Conservation (phyloP, 805 yeast species). For the Yarrowia phangngaensis region DNA sequence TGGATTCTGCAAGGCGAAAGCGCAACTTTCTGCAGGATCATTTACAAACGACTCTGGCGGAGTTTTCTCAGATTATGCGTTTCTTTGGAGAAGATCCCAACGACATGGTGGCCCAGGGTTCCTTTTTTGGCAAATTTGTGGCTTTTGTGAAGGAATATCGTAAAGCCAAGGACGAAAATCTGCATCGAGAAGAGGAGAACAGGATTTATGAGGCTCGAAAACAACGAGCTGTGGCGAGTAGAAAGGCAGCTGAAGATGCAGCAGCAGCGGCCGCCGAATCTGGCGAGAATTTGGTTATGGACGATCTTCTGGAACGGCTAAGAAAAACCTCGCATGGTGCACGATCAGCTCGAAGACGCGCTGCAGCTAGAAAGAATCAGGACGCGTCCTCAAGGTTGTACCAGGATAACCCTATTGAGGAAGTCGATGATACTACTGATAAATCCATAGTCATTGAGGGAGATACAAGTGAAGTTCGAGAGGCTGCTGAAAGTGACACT, state of each 20-base stretch:
- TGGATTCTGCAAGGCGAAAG: conserved; percentile 74
- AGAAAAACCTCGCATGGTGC: conserved; percentile 78
- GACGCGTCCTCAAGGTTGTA: conserved; percentile 41
- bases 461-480: no score
- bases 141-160: conserved; percentile 74
- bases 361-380: conserved; percentile 64
- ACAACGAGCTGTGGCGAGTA: conserved; percentile 45
- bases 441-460: conserved; percentile 9
- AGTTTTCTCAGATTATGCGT: conserved; percentile 68
- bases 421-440: conserved; percentile 17
- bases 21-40: conserved; percentile 62
- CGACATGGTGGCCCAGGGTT: conserved; percentile 61
- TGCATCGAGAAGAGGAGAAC: conserved; percentile 76
- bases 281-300: conserved; percentile 62
- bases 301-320: conserved; percentile 76
- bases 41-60: conserved; percentile 56
- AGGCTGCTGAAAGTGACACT: background rate
- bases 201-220: conserved; percentile 72
- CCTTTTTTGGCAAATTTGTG: conserved; percentile 76
- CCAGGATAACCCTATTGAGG: conserved; percentile 31
- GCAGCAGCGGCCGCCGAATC: conserved; percentile 31
- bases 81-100: conserved; percentile 85
- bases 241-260: conserved; percentile 43
- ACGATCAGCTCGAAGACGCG: conserved; percentile 75
- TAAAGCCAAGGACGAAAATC: conserved; percentile 73